Evolutionary conservation across 306 rosid genomes (phyloP).

Genomic region (Biancaea sappan): DNA sequence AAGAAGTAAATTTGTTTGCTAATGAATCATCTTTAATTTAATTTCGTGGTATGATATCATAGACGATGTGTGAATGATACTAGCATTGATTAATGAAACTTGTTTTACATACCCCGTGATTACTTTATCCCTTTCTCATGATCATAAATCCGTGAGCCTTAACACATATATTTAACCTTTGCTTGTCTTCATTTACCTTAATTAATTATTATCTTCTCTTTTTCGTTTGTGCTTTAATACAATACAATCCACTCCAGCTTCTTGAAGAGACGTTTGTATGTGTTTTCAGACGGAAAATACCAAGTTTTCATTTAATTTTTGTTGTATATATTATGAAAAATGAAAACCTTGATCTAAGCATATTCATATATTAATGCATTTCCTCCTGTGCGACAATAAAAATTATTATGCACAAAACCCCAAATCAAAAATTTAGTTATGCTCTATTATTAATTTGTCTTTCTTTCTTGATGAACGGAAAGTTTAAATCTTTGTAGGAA

Average conservation of each 20-base stretch:
- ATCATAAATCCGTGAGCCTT: constrained; percentile 39
- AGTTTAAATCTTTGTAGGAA: neutral
- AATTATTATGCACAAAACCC: neutral
- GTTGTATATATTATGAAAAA: neutral
- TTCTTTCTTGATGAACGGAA: neutral
- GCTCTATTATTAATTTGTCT: neutral
- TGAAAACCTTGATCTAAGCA: neutral
- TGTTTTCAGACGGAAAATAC: neutral
- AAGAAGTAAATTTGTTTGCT: neutral
- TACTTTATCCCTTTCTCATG: constrained; percentile 25
- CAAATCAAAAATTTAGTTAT: neutral
- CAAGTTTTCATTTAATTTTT: neutral
- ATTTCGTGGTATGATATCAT: neutral
- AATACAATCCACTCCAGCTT: neutral
- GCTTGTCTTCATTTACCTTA: constrained; percentile 6
- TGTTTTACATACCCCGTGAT: constrained; percentile 38
- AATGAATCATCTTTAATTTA: no score
- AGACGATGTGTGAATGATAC: neutral
- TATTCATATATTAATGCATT: neutral
- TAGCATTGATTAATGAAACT: constrained; percentile 15
- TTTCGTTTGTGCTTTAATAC: neutral
- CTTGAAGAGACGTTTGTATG: neutral
- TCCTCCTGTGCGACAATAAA: neutral
- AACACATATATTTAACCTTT: constrained; percentile 15
- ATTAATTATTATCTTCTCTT: neutral